Percentiles rank a stretch among this genome's conserved stretches.
Conservation (phyloP, 2,329 filamentous ascomycete genomes). For the Aureobasidium namibiae region DNA sequence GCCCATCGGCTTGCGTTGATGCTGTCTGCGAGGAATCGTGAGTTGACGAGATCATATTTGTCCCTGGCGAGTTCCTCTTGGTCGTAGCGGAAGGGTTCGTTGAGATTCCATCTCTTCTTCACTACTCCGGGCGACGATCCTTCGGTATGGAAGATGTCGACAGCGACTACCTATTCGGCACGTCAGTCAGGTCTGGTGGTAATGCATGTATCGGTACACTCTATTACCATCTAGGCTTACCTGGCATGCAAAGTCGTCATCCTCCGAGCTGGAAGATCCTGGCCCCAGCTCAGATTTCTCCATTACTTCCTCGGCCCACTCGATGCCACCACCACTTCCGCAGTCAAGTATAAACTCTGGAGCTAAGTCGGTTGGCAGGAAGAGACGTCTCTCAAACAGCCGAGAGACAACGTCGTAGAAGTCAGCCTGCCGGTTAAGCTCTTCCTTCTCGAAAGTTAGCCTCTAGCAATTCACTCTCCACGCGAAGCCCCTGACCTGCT, state of each 20-base stretch:
- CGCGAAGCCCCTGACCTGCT: not conserved
- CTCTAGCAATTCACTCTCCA: not conserved
- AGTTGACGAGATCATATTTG: conserved; percentile 78
- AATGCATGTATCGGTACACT: too few relatives aligned
- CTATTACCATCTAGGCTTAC: conserved; percentile 10
- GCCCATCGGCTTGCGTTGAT: conserved; percentile 67
- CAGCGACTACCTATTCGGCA: conserved; percentile 21
- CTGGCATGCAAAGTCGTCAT: conserved; percentile 12
- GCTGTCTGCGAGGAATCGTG: conserved; percentile 61
- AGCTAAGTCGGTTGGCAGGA: conserved; percentile 17
- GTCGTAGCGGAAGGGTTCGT: conserved; percentile 22
- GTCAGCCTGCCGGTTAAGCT: conserved; percentile 20
- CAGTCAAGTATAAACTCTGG: conserved; percentile 26
- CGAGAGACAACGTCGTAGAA: conserved; percentile 23
- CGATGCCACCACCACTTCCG: conserved; percentile 24
- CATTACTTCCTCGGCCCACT: conserved; percentile 26
- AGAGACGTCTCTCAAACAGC: conserved; percentile 17
- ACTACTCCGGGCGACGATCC: conserved; percentile 17
- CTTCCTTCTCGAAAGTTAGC: conserved; percentile 18
- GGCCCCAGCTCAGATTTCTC: conserved; percentile 25
- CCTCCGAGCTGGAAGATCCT: not conserved
- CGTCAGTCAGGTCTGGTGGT: not conserved
- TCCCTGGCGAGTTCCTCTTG: conserved; percentile 25
- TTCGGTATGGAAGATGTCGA: conserved; percentile 25
- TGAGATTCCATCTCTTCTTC: conserved; percentile 28